A percentile compares a stretch with the other conserved stretches of the same genome.
These are phyloP conservation scores for Limnomonas spitsbergensis DNA, from an alignment of 139 green algal species.

Conservation along the genomic window DNA sequence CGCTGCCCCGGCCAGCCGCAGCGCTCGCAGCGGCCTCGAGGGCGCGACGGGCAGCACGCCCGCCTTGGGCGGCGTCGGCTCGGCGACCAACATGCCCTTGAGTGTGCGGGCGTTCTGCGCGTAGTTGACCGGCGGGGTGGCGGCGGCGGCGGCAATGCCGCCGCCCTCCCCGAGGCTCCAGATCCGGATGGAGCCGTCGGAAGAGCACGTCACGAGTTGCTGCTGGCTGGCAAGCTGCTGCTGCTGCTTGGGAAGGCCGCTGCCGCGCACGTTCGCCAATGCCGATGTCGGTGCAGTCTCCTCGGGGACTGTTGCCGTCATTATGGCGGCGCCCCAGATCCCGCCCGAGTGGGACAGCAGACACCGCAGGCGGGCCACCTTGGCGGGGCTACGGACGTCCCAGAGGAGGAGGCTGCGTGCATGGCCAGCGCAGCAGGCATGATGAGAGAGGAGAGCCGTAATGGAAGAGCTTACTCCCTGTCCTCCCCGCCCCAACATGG, in stretches of 20 bases:
- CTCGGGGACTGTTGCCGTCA: background rate
- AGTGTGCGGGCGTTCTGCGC: constrained; percentile 10
- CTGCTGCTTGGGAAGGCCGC: background rate
- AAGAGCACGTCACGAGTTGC: constrained; percentile 34
- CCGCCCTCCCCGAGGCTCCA: constrained; percentile 28
- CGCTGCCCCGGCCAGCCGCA: background rate
- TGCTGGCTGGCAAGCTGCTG: background rate
- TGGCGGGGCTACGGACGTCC: background rate
- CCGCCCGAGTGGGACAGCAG: constrained; percentile 41
- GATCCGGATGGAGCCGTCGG: constrained; percentile 47
- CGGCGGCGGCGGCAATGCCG: background rate
- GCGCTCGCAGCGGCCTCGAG: background rate
- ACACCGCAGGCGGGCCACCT: constrained; percentile 12
- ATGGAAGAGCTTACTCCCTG: too few relatives aligned
- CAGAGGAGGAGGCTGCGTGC: background rate
- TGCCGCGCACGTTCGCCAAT: too few relatives aligned
- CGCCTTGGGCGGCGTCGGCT: background rate
- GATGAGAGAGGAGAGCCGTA: too few relatives aligned
- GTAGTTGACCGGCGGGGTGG: background rate
- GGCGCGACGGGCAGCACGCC: background rate
- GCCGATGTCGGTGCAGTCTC: too few relatives aligned
- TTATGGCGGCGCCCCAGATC: constrained; percentile 41
- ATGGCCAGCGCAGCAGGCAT: too few relatives aligned
- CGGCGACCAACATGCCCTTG: constrained; percentile 12
- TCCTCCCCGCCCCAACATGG: too few relatives aligned